Evolutionary conservation across 257 asterid species (phyloP).

Genomic region (Solanum pinnatisectum): DNA sequence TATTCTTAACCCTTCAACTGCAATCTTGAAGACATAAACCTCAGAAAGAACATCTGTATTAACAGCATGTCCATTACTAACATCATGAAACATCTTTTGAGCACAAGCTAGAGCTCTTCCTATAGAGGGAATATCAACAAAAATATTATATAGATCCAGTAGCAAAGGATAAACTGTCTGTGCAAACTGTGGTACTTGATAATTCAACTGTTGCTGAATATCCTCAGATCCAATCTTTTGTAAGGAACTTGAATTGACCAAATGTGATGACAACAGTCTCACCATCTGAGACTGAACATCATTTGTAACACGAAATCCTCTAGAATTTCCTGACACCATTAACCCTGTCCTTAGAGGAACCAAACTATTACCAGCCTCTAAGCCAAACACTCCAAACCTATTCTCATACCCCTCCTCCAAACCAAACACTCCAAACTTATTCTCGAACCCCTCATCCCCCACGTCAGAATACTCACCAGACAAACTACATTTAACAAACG

Average conservation of each 20-base stretch:
- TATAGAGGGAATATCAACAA: constrained; percentile 59
- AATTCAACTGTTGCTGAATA: constrained; percentile 31
- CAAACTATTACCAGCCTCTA: constrained; percentile 30
- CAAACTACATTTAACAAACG: constrained; percentile 36
- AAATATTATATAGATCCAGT: constrained; percentile 57
- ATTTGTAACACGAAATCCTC: constrained; percentile 25
- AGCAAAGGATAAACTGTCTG: constrained; percentile 64
- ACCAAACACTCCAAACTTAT: constrained; percentile 23
- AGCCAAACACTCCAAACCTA: constrained; percentile 23
- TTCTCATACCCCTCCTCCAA: constrained; percentile 26
- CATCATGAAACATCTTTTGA: constrained; percentile 67
- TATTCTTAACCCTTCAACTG: constrained; percentile 83
- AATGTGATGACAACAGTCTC: constrained; percentile 34
- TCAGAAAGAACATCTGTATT: constrained; percentile 52
- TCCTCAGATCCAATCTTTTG: constrained; percentile 12
- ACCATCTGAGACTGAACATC: constrained; percentile 53
- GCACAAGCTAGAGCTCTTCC: constrained; percentile 66
- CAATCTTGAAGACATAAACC: constrained; percentile 66
- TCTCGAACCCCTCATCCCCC: constrained; percentile 14
- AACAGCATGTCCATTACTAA: constrained; percentile 51
- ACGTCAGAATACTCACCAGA: constrained; percentile 7
- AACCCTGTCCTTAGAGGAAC: constrained; percentile 29
- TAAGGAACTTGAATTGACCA: constrained; percentile 25
- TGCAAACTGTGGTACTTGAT: constrained; percentile 76
- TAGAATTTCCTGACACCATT: constrained; percentile 11